These are phyloP conservation scores for Ustilago lituana DNA, from an alignment of 1,284 basidiomycete genomes.

Conservation along the genomic window DNA sequence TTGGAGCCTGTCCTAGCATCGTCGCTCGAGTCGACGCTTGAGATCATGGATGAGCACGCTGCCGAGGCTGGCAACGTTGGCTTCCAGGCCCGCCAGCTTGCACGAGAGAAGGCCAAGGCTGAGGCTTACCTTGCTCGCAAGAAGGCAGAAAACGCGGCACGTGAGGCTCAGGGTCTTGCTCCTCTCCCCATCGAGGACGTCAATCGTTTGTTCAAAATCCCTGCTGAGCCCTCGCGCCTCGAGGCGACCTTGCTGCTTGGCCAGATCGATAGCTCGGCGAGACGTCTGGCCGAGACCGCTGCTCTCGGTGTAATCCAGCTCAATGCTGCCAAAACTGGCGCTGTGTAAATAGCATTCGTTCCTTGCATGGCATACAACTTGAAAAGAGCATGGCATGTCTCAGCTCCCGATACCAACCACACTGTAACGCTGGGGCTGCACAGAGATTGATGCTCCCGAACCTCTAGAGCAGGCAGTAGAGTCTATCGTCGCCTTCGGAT, in stretches of 20 bases:
- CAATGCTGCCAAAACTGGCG: slow-evolving; percentile 61
- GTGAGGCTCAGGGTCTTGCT: slow-evolving; percentile 83
- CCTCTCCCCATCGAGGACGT: slow-evolving; percentile 74
- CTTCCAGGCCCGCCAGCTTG: slow-evolving; percentile 89
- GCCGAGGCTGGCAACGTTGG: slow-evolving; percentile 78
- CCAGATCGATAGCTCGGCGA: slow-evolving; percentile 67
- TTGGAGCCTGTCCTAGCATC: slow-evolving; percentile 66
- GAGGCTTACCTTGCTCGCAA: slow-evolving; percentile 72
- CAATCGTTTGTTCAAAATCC: slow-evolving; percentile 77
- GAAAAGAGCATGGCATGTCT: slow-evolving; percentile 18
- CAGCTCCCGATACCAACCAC: slow-evolving; percentile 20
- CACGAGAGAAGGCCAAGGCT: slow-evolving; percentile 83
- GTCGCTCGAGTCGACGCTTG: slow-evolving; percentile 63
- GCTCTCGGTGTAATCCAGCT: slow-evolving; percentile 70
- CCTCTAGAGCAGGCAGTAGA: background rate
- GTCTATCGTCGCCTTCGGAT: background rate
- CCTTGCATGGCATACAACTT: slow-evolving; percentile 3
- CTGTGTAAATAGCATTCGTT: slow-evolving; percentile 30
- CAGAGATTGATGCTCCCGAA: background rate
- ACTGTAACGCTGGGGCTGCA: slow-evolving; percentile 8
- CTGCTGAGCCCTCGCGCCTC: slow-evolving; percentile 86
- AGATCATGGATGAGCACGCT: slow-evolving; percentile 63
- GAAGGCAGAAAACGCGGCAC: slow-evolving; percentile 85
- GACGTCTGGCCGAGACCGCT: slow-evolving; percentile 67
- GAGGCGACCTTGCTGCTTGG: slow-evolving; percentile 77